Conservation (phyloP, 2,329 filamentous ascomycete species). For the Nannizziopsis arthrosporioides region DNA sequence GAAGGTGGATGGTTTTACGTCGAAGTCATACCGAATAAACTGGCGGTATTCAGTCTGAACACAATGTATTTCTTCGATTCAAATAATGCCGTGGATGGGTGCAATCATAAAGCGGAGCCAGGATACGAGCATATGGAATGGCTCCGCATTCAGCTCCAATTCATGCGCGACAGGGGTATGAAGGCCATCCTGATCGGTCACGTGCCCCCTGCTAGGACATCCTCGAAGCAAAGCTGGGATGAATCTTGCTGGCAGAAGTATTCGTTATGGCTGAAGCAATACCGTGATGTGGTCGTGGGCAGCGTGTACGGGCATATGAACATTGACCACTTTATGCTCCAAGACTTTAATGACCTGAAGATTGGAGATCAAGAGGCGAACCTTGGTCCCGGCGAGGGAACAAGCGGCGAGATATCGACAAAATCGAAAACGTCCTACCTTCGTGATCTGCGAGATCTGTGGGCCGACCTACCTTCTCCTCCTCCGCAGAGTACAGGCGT, state of each 20-base stretch:
- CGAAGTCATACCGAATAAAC: slow-evolving; percentile 73
- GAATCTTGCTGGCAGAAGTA: slow-evolving; percentile 99
- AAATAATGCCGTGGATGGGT: slow-evolving; percentile 89
- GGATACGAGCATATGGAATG: slow-evolving; percentile 95
- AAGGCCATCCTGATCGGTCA: slow-evolving; percentile 93
- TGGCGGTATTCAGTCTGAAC: slow-evolving; percentile 89
- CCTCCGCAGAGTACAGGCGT: slow-evolving; percentile 19
- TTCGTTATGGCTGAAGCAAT: slow-evolving; percentile 78
- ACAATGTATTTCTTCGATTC: slow-evolving; percentile 92
- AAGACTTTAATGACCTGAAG: slow-evolving; percentile 68
- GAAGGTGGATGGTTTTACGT: slow-evolving; percentile 90
- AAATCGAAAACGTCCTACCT: slow-evolving; percentile 69
- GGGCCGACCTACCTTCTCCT: slow-evolving; percentile 60
- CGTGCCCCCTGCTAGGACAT: slow-evolving; percentile 78
- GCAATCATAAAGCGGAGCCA: slow-evolving; percentile 63
- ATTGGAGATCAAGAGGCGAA: slow-evolving; percentile 35
- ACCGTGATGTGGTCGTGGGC: slow-evolving; percentile 73
- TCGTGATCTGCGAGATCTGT: slow-evolving; percentile 61
- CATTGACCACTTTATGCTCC: slow-evolving; percentile 89
- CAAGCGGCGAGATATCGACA: slow-evolving; percentile 44
- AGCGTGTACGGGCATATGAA: slow-evolving; percentile 94
- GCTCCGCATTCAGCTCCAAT: slow-evolving; percentile 77
- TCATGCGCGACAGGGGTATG: slow-evolving; percentile 70
- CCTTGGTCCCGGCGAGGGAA: not conserved
- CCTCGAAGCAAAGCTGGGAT: slow-evolving; percentile 80